phyloP scores from a whole-genome alignment of 345 rosid species.

The Salix exigua region DNA sequence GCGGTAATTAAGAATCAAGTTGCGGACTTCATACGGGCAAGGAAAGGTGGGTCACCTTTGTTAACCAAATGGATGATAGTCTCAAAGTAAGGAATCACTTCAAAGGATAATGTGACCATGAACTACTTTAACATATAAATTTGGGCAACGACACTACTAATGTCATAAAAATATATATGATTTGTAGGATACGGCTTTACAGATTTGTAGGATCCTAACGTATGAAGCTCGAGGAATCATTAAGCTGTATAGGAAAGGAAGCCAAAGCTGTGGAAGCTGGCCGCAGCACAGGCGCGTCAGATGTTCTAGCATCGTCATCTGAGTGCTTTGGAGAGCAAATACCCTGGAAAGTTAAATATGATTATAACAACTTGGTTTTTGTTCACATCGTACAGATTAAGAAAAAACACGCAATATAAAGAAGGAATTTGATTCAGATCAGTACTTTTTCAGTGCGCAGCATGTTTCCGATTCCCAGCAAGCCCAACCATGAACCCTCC shows the following conservation, averaged over 20 bases:
- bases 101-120: too few relatives aligned
- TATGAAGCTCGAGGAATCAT: background rate
- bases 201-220: background rate
- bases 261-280: background rate
- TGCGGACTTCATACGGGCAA: too few relatives aligned
- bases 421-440: background rate
- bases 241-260: background rate
- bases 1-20: too few relatives aligned
- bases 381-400: background rate
- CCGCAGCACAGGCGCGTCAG: background rate
- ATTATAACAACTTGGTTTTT: background rate
- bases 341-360: background rate
- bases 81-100: too few relatives aligned
- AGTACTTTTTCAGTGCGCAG: background rate
- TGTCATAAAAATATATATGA: too few relatives aligned
- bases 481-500: slow-evolving; percentile 47
- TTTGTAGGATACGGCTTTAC: background rate
- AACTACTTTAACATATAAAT: too few relatives aligned
- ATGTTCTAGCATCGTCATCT: background rate
- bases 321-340: background rate
- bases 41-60: too few relatives aligned
- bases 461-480: background rate
- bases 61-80: too few relatives aligned
- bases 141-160: too few relatives aligned
- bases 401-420: background rate